These are phyloP conservation scores for Thymus quinquecostatus DNA, from an alignment of 257 asterid genomes.

Conservation along the genomic window DNA sequence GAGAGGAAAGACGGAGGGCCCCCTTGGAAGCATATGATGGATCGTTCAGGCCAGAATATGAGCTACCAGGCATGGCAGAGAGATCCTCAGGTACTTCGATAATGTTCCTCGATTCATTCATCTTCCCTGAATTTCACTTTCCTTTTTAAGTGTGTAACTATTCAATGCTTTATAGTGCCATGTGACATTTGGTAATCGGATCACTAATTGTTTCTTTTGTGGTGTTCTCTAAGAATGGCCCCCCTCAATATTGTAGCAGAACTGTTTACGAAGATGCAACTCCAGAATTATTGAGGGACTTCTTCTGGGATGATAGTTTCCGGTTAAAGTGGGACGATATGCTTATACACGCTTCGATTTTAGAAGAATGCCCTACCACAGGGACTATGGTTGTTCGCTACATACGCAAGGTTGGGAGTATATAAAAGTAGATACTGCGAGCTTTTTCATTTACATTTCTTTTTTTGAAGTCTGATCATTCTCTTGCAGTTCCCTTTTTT, in stretches of 20 bases:
- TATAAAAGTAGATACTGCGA: neutral
- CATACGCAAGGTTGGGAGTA: conserved; percentile 75
- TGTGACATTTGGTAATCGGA: neutral
- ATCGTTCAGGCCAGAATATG: conserved; percentile 70
- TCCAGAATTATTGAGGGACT: conserved; percentile 87
- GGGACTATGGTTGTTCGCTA: conserved; percentile 88
- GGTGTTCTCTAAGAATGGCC: conserved; percentile 57
- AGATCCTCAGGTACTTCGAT: conserved; percentile 64
- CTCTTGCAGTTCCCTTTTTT: conserved; percentile 87
- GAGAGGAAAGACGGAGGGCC: conserved; percentile 91
- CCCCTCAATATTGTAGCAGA: conserved; percentile 91
- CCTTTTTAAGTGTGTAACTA: neutral
- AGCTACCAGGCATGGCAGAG: conserved; percentile 97
- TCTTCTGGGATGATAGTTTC: conserved; percentile 95
- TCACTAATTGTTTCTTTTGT: conserved; percentile 18
- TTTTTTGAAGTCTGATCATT: conserved; percentile 20
- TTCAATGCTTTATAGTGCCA: neutral
- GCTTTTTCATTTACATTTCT: neutral
- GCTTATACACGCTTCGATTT: conserved; percentile 65
- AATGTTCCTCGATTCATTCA: conserved; percentile 5
- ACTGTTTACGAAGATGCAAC: conserved; percentile 93
- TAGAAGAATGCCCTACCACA: conserved; percentile 81
- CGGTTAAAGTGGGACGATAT: conserved; percentile 91
- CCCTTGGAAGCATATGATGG: conserved; percentile 91
- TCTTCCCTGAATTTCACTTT: neutral